Base-by-base conservation (phyloP, 768 basidiomycete species). In the Gloeopeniophorella convolvens region DNA sequence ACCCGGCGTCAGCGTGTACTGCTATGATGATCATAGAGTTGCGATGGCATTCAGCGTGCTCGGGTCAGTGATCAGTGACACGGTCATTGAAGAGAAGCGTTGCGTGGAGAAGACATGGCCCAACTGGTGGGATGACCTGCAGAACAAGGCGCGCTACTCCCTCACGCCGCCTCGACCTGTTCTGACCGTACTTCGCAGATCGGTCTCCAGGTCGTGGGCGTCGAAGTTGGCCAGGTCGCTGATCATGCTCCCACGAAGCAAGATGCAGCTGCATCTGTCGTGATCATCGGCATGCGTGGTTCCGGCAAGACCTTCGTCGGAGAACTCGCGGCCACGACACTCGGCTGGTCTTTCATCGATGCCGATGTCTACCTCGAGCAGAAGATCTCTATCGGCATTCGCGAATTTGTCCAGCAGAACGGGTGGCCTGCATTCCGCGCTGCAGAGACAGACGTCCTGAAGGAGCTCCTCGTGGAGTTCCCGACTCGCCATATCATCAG, bases 21-120 rank as follows among this genome's bases (percentile, higher is more conserved):
- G 95, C 62, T 99, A 97, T 62, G 95, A 98, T 65, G 96, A 98
- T 55, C 96, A 99, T 64, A 88, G 96, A 36, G 95, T 99, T 7
- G 95, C 93, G 8, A 98, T 99, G 96, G 91, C 94, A 0, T 98
- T 97, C 72, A 83, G 87, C 54, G 92, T 97, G 27, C 72, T 98
- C 33, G 82, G 84, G 16, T 76, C 84, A 4, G 77, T 90, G 3
- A 68, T 91, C 33, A 68, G 75, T 28, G 79, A 77, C n/a, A 87
- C 89, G 2, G 70, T 90, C 56, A 74, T 98, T 24, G 93, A 97
- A 62, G 95, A 98, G 71, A 95, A 95, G 68, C 76, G 94, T 46
- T 97, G 96, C 62, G 96, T 99, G 27, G 95, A 95, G 69, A 99
- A 99, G 78, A 99, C 95, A 0, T 99, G 95, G 95, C 96, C 96